Conservation (phyloP, 2,329 filamentous ascomycete genomes). For the Fusarium bulbicola region DNA sequence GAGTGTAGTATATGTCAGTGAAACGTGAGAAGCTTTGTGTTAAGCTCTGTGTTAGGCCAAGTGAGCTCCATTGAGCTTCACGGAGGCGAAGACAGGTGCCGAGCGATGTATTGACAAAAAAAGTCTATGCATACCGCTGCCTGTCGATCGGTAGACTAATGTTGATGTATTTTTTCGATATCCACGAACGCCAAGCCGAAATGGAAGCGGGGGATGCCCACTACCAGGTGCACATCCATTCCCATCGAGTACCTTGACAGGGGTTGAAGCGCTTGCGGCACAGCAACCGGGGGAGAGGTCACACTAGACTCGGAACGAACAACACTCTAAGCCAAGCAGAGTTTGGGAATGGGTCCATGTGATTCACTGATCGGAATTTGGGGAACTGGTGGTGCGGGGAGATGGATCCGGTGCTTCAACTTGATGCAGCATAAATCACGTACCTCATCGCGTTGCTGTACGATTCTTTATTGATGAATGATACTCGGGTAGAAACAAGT, state of each 20-base stretch:
- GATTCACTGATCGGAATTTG: conserved; percentile 25
- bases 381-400: conserved; percentile 23
- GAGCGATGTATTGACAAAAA: conserved; percentile 15
- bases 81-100: neutral
- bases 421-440: conserved; percentile 4
- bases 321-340: conserved; percentile 15
- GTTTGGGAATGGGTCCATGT: conserved; percentile 21
- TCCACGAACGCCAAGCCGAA: conserved; percentile 21
- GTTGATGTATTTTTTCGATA: neutral
- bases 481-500: neutral
- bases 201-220: conserved; percentile 28
- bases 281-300: conserved; percentile 22
- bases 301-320: conserved; percentile 21
- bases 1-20: conserved; percentile 18
- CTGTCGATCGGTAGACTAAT: neutral
- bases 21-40: conserved; percentile 25
- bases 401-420: conserved; percentile 10
- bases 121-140: neutral
- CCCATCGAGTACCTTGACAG: conserved; percentile 11
- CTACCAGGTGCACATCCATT: conserved; percentile 21
- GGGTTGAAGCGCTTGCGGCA: conserved; percentile 28
- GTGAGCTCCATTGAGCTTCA: conserved; percentile 29
- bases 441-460: conserved; percentile 26
- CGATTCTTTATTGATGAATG: neutral
- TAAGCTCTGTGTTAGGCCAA: conserved; percentile 32